Evolutionary conservation across 768 basidiomycete species (phyloP).

Genomic region (Russula abietina): DNA sequence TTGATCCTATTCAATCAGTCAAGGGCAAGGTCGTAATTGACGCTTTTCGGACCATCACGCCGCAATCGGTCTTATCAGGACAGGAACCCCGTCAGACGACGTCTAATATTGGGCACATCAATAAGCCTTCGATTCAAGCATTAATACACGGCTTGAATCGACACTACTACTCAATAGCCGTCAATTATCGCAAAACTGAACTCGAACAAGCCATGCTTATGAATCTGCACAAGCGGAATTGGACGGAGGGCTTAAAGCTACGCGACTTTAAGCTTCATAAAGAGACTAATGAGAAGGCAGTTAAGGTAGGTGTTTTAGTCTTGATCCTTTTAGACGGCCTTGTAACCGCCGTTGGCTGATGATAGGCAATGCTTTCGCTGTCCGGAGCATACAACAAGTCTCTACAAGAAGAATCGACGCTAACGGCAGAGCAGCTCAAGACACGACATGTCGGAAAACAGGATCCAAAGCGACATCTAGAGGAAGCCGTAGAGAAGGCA

Average conservation of each 20-base stretch:
- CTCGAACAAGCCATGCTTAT: conserved; percentile 97
- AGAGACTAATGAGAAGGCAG: conserved; percentile 83
- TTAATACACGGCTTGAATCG: conserved; percentile 96
- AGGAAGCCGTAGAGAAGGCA: conserved; percentile 95
- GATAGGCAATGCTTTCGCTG: conserved; percentile 84
- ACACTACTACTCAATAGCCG: conserved; percentile 96
- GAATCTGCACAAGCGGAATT: conserved; percentile 98
- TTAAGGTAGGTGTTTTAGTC: conserved; percentile 61
- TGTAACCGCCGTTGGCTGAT: neutral
- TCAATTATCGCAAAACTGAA: conserved; percentile 97
- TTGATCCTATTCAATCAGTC: conserved; percentile 98
- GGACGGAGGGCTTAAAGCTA: conserved; percentile 95
- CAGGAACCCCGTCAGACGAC: conserved; percentile 96
- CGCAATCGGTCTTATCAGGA: conserved; percentile 81
- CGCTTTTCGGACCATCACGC: conserved; percentile 95
- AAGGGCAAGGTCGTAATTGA: conserved; percentile 99
- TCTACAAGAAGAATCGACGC: conserved; percentile 95
- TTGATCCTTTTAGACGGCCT: neutral
- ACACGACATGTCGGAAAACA: conserved; percentile 97
- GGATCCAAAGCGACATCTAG: conserved; percentile 96
- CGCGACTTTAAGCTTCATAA: conserved; percentile 87
- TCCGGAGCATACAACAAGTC: conserved; percentile 97
- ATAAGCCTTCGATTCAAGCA: conserved; percentile 98
- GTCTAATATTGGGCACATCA: conserved; percentile 96
- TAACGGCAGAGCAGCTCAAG: conserved; percentile 89